Base-by-base conservation (phyloP, 2,329 filamentous ascomycete genomes). In the Diplodia corticola region DNA sequence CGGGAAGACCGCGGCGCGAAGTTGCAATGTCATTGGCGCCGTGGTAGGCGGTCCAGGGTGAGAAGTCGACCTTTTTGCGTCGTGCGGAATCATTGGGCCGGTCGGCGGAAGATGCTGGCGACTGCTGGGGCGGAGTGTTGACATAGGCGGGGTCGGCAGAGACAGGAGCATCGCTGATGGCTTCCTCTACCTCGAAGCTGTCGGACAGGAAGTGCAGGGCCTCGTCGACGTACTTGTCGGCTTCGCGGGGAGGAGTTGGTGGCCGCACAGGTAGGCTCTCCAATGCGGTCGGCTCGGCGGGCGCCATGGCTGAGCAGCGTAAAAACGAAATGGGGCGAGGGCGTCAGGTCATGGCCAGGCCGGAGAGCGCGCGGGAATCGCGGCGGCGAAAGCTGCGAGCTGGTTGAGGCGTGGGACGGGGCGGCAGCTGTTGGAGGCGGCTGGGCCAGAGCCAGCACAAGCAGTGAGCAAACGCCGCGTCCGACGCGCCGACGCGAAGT, bases 61-160 rank as follows among this genome's bases (percentile, higher is more conserved):
- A 87, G 76, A 89, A 88, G 67, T 83, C 86, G 69, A 91, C 89
- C 70, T 83, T 83, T 78, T 89, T 89, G 68, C 76, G 72, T 71
- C 73, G 73, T 74, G 76, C 79, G 69, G 70, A 76, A 73, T 63
- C 75, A 76, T 60, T 74, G 67, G 71, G 76, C 71, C 69, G 74
- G 53, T 79, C 76, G 30, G 77, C 76, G 9, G 75, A 78, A 3
- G 78, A 79, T 6, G 80, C 79, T 5, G 80, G 77, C 49, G 82
- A 81, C 59, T 80, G 77, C 55, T 79, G 77, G 15, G 81, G 78
- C 22, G 73, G 69, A 53, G 73, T 77, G 68, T 73, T 73, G 67
- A 77, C 69, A 35, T 24, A 49, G 24, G 72, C 68, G 24, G 69
- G 48, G 51, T 72, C 48, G 3, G 60, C 22, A 22, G 51, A 10